Conservation (phyloP, 441 rosid genomes). For the Eutrema salsugineum region DNA sequence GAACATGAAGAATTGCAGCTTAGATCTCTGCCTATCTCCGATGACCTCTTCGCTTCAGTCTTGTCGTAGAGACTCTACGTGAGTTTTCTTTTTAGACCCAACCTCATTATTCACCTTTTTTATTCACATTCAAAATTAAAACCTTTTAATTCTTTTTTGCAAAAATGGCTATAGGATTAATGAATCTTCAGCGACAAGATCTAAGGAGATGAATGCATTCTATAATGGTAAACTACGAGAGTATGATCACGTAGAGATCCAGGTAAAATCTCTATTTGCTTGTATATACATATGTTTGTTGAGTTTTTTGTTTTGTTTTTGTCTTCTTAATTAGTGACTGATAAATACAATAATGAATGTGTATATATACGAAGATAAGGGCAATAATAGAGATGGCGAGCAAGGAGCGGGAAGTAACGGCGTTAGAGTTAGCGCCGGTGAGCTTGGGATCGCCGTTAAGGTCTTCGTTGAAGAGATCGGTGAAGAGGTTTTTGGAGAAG, state of each 20-base stretch:
- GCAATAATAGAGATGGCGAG: constrained; percentile 29
- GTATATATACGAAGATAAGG: constrained; percentile 14
- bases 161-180: neutral
- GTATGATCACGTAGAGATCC: constrained; percentile 24
- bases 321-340: neutral
- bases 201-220: neutral
- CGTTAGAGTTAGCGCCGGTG: constrained; percentile 14
- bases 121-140: neutral
- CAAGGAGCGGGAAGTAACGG: constrained; percentile 13
- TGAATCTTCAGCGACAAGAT: neutral
- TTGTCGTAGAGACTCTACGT: constrained; percentile 15
- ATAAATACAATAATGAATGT: neutral
- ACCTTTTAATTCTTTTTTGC: neutral
- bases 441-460: constrained; percentile 12
- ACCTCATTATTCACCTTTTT: neutral
- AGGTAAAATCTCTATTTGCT: neutral
- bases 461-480: constrained; percentile 22
- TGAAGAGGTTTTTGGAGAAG: constrained; percentile 31
- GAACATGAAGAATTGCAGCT: constrained; percentile 18
- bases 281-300: neutral
- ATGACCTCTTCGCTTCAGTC: constrained; percentile 21
- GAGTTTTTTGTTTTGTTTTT: neutral
- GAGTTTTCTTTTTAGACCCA: neutral
- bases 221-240: neutral
- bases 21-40: constrained; percentile 30